Conservation (phyloP, 23 red algal species). For the Gracilaria domingensis region DNA sequence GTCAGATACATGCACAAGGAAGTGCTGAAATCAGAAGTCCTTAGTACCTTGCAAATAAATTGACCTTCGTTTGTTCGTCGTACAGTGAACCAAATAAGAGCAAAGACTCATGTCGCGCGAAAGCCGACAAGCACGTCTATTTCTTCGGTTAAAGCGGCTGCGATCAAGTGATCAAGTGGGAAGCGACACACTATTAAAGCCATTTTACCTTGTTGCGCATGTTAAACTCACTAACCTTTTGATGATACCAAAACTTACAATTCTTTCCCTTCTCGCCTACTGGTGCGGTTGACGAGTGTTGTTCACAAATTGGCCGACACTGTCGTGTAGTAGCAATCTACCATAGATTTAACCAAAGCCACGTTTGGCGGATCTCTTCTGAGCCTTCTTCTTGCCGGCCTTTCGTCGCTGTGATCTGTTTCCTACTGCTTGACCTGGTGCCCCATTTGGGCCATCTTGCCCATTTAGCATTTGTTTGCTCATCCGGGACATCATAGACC, state of each 20-base stretch:
- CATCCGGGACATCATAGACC: constrained; percentile 93
- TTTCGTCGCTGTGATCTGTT: constrained; percentile 75
- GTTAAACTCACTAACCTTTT: background rate
- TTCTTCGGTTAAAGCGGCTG: background rate
- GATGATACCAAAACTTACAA: background rate
- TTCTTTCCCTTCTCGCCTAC: background rate
- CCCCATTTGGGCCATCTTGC: constrained; percentile 36
- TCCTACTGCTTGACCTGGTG: constrained; percentile 16
- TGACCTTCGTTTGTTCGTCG: too few relatives aligned
- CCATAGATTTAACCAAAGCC: constrained; percentile 59
- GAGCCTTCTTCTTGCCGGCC: constrained; percentile 72
- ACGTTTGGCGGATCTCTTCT: constrained; percentile 40
- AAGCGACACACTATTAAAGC: background rate
- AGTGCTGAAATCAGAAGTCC: too few relatives aligned
- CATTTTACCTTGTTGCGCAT: background rate
- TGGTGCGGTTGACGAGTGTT: background rate
- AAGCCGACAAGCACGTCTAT: background rate
- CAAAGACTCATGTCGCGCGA: too few relatives aligned
- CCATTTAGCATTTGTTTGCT: constrained; percentile 75
- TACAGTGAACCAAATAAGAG: too few relatives aligned
- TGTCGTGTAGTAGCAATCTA: background rate
- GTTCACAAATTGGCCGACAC: background rate
- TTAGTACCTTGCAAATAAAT: too few relatives aligned
- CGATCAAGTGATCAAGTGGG: background rate
- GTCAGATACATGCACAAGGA: too few relatives aligned